A percentile compares a stretch with the other conserved stretches of the same genome.
phyloP scores from a whole-genome alignment of 768 basidiomycete genomes.

The Hericium erinaceus region DNA sequence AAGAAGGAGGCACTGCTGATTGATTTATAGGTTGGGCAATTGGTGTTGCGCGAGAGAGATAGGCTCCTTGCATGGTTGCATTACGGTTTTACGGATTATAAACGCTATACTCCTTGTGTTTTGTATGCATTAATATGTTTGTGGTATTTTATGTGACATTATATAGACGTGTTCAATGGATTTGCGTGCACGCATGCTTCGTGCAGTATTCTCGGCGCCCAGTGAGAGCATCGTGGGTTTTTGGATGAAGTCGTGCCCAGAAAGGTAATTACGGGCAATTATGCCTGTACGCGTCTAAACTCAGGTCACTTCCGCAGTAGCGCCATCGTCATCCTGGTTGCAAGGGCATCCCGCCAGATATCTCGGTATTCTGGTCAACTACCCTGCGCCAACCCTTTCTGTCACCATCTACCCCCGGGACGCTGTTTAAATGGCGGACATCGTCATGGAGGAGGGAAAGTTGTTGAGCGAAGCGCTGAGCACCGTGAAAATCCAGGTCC shows the following conservation, averaged over 20 bases:
- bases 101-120: background rate
- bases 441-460: slow-evolving; percentile 66
- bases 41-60: background rate
- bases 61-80: too few relatives aligned
- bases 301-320: too few relatives aligned
- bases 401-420: background rate
- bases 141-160: background rate
- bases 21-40: slow-evolving; percentile 5
- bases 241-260: too few relatives aligned
- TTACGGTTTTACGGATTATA: too few relatives aligned
- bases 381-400: background rate
- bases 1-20: slow-evolving; percentile 16
- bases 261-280: too few relatives aligned
- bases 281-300: too few relatives aligned
- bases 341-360: background rate
- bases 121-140: background rate
- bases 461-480: slow-evolving; percentile 76
- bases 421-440: slow-evolving; percentile 6
- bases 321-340: background rate
- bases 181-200: too few relatives aligned
- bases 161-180: background rate
- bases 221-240: too few relatives aligned
- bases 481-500: slow-evolving; percentile 84
- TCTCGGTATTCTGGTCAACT: background rate
- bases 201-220: too few relatives aligned